A percentile compares a stretch with the other conserved stretches of the same genome.
These are phyloP conservation scores for Tinospora cordifolia DNA, from an alignment of 164 flowering plant genomes.

Conservation along the genomic window DNA sequence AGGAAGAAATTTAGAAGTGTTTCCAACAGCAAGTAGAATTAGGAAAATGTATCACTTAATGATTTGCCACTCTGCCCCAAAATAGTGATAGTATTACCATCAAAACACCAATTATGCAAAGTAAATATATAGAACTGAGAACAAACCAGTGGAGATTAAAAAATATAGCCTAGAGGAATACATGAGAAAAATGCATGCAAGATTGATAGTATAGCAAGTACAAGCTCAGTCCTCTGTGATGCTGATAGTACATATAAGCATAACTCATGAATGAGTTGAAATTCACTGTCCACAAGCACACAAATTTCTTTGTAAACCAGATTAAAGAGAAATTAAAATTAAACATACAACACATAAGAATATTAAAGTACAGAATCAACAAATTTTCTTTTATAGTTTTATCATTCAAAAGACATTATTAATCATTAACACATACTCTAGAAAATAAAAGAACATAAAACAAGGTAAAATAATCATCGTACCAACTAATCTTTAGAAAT, in stretches of 20 bases:
- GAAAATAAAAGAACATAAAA: too few species aligned
- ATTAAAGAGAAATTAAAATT: background rate
- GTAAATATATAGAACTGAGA: too few species aligned
- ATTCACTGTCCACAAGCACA: constrained; percentile 59
- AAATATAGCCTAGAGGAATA: constrained; percentile 97
- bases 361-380: too few species aligned
- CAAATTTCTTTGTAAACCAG: background rate
- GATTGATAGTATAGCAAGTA: constrained; percentile 85
- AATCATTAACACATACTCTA: too few species aligned
- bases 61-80: background rate
- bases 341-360: background rate
- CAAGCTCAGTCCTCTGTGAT: constrained; percentile 87
- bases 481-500: too few species aligned
- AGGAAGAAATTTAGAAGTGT: constrained; percentile 87
- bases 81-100: background rate
- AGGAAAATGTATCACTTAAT: background rate
- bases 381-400: too few species aligned
- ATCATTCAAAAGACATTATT: too few species aligned
- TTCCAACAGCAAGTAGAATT: constrained; percentile 48
- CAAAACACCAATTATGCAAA: too few species aligned
- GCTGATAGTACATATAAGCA: too few species aligned
- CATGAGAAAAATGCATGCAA: constrained; percentile 97
- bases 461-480: too few species aligned
- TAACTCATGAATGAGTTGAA: constrained; percentile 94
- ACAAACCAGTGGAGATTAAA: too few species aligned